Evolutionary conservation across 768 basidiomycete genomes (phyloP).

Genomic region (Suillus americanus): DNA sequence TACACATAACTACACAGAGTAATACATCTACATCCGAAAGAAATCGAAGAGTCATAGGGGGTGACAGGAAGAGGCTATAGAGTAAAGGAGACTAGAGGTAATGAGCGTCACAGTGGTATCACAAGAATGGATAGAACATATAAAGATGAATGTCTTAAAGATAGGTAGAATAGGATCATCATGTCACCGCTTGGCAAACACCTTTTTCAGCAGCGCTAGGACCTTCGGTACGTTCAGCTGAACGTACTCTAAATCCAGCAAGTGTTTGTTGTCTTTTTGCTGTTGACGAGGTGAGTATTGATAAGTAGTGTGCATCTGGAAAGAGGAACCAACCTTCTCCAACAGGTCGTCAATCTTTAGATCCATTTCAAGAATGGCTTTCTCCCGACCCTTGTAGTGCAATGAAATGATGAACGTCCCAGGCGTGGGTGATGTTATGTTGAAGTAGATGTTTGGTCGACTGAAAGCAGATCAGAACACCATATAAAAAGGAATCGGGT

Average conservation of each 20-base stretch:
- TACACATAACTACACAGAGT: constrained; percentile 36
- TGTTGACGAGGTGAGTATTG: constrained; percentile 35
- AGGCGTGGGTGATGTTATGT: constrained; percentile 95
- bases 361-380: constrained; percentile 99
- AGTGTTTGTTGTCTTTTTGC: constrained; percentile 99
- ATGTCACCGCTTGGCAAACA: constrained; percentile 81
- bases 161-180: constrained; percentile 13
- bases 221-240: constrained; percentile 97
- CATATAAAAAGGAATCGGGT: neutral
- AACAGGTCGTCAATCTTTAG: constrained; percentile 97
- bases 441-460: constrained; percentile 98
- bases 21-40: constrained; percentile 38
- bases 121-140: constrained; percentile 34
- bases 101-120: constrained; percentile 27
- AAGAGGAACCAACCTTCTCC: constrained; percentile 72
- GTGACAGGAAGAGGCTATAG: constrained; percentile 13
- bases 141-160: constrained; percentile 20
- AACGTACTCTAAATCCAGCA: constrained; percentile 96
- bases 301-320: constrained; percentile 3
- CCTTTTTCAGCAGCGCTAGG: constrained; percentile 88
- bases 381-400: constrained; percentile 98
- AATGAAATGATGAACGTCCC: constrained; percentile 99
- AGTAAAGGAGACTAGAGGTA: constrained; percentile 12
- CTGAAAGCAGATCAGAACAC: constrained; percentile 38
- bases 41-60: constrained; percentile 28